Conservation (phyloP, 305 asterid species). For the Fraxinus xanthoxyloides region DNA sequence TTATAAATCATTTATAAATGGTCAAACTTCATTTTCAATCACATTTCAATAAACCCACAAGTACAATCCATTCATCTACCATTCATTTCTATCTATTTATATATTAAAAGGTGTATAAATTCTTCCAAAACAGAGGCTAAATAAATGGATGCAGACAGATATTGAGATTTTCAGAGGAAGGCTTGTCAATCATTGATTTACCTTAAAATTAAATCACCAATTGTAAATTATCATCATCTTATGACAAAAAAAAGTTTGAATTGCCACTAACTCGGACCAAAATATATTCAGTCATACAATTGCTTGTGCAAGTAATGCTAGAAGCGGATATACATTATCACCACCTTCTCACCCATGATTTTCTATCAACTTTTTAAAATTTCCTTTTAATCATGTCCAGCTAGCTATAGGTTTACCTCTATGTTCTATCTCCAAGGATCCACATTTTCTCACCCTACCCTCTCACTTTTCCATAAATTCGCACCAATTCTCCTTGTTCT, state of each 20-base stretch:
- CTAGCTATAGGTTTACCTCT: neutral
- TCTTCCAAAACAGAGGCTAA: neutral
- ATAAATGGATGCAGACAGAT: neutral
- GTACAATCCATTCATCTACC: neutral
- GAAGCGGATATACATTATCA: neutral
- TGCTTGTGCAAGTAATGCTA: neutral
- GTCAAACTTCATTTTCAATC: neutral
- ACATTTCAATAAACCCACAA: neutral
- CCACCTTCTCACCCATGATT: neutral
- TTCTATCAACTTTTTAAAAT: neutral
- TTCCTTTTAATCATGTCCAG: neutral
- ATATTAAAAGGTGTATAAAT: neutral
- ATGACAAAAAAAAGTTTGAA: neutral
- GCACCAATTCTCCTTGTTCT: neutral
- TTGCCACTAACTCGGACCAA: neutral
- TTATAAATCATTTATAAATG: neutral
- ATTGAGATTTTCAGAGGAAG: conserved; percentile 1
- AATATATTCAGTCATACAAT: neutral
- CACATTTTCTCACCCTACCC: neutral
- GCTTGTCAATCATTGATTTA: neutral
- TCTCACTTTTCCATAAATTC: neutral
- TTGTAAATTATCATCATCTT: neutral
- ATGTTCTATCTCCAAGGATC: neutral
- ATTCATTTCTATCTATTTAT: neutral
- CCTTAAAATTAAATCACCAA: neutral